These are phyloP conservation scores for Pelargonium cotyledonis DNA, from an alignment of 441 rosid genomes.

Conservation along the genomic window DNA sequence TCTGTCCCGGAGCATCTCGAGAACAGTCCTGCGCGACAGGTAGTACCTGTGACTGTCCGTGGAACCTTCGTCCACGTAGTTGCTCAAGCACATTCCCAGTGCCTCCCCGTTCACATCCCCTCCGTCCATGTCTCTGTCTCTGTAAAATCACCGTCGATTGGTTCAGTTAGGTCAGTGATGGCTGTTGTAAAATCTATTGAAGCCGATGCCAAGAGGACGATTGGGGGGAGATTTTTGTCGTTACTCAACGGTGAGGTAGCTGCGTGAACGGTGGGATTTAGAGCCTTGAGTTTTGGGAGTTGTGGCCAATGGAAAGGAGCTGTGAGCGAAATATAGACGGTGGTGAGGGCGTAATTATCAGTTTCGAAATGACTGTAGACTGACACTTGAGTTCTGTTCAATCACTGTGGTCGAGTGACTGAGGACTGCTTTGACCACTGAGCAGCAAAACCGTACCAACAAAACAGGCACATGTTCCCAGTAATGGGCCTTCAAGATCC, in stretches of 20 bases:
- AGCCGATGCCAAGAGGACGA: neutral
- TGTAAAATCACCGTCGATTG: neutral
- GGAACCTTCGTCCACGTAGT: slow-evolving; percentile 52
- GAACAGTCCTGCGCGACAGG: slow-evolving; percentile 55
- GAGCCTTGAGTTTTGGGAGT: neutral
- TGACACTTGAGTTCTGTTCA: no score
- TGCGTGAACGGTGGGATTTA: neutral
- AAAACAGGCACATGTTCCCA: no score
- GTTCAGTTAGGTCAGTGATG: neutral
- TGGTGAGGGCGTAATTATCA: no score
- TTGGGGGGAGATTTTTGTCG: neutral
- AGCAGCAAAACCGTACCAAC: no score
- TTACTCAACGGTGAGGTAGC: neutral
- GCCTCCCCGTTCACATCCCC: slow-evolving; percentile 22
- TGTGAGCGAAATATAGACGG: neutral
- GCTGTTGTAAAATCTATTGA: neutral
- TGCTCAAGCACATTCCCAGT: slow-evolving; percentile 38
- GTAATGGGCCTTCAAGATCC: no score
- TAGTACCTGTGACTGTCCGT: slow-evolving; percentile 64
- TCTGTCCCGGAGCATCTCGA: slow-evolving; percentile 85
- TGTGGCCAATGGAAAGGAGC: neutral
- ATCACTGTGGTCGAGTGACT: no score
- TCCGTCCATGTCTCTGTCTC: slow-evolving; percentile 11
- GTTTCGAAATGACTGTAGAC: no score
- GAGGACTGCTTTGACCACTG: no score